Evolutionary conservation across 2,329 filamentous ascomycete genomes (phyloP).

Genomic region (Claviceps purpurea): DNA sequence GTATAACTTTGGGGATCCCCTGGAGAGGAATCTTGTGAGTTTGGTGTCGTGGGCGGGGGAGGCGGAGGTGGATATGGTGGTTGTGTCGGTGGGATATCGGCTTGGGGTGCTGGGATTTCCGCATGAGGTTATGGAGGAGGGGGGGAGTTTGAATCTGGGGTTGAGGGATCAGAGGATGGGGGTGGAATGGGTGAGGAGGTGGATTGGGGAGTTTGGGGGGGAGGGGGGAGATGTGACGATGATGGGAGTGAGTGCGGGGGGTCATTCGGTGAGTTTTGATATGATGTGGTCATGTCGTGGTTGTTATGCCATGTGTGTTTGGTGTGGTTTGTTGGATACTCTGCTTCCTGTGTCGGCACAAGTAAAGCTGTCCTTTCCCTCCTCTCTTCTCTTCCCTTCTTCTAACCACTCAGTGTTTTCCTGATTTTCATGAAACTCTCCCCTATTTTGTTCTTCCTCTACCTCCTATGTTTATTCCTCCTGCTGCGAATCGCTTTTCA

Average conservation of each 20-base stretch:
- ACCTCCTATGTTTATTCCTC: too few species aligned
- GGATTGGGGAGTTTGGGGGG: constrained; percentile 47
- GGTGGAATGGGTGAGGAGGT: constrained; percentile 46
- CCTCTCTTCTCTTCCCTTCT: too few species aligned
- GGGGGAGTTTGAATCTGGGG: constrained; percentile 50
- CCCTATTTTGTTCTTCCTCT: too few species aligned
- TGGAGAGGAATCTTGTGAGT: constrained; percentile 45
- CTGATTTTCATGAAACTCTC: too few species aligned
- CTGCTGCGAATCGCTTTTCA: too few species aligned
- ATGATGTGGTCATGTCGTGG: too few species aligned
- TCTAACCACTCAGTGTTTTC: too few species aligned
- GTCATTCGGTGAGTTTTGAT: constrained; percentile 36
- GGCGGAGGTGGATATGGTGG: constrained; percentile 34
- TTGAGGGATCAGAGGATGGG: constrained; percentile 47
- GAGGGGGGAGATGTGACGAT: constrained; percentile 38
- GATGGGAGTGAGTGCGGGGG: constrained; percentile 48
- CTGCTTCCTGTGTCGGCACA: too few species aligned
- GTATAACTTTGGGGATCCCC: constrained; percentile 42
- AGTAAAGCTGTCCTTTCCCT: too few species aligned
- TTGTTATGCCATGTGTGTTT: too few species aligned
- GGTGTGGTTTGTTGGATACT: too few species aligned
- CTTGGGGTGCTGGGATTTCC: constrained; percentile 59
- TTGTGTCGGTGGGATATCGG: constrained; percentile 48
- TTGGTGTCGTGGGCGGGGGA: constrained; percentile 43
- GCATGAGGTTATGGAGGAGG: constrained; percentile 30